Evolutionary conservation across 2,329 filamentous ascomycete species (phyloP).

Genomic region (Sclerotinia trifoliorum): DNA sequence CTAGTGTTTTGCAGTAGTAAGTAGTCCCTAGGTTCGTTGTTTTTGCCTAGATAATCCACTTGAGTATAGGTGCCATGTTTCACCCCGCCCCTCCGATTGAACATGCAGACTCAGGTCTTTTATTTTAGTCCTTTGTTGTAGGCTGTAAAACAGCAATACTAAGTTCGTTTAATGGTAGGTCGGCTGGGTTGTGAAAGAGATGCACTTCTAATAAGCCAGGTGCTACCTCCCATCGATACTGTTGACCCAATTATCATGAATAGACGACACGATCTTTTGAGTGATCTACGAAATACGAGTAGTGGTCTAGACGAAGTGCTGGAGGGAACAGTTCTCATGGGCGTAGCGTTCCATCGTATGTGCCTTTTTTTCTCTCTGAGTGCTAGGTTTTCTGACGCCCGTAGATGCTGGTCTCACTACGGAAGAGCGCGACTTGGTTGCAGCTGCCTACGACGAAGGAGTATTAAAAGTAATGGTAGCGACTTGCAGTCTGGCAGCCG

Average conservation of each 20-base stretch:
- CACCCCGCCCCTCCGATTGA: background rate
- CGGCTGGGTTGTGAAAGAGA: slow-evolving; percentile 65
- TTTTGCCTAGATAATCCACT: no score
- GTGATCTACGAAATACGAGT: slow-evolving; percentile 62
- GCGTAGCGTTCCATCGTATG: slow-evolving; percentile 73
- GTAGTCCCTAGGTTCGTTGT: background rate
- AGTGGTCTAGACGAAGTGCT: slow-evolving; percentile 66
- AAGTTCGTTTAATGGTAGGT: slow-evolving; percentile 1
- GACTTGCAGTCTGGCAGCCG: slow-evolving; percentile 77
- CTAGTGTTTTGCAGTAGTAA: slow-evolving; percentile 70
- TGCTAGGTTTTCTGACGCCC: background rate
- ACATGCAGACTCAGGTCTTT: background rate
- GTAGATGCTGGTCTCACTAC: slow-evolving; percentile 64
- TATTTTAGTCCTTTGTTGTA: background rate
- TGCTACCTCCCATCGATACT: slow-evolving; percentile 52
- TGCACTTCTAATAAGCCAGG: slow-evolving; percentile 65
- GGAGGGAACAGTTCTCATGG: slow-evolving; percentile 61
- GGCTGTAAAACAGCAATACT: background rate
- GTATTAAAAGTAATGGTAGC: slow-evolving; percentile 69
- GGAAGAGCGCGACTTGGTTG: slow-evolving; percentile 72
- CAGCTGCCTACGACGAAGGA: slow-evolving; percentile 67
- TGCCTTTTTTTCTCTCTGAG: slow-evolving; percentile 23
- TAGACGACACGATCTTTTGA: slow-evolving; percentile 61
- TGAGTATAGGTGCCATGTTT: background rate
- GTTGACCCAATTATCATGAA: slow-evolving; percentile 52